phyloP scores from a whole-genome alignment of 495 filamentous ascomycete genomes.

The Aspergillus saccharolyticus region DNA sequence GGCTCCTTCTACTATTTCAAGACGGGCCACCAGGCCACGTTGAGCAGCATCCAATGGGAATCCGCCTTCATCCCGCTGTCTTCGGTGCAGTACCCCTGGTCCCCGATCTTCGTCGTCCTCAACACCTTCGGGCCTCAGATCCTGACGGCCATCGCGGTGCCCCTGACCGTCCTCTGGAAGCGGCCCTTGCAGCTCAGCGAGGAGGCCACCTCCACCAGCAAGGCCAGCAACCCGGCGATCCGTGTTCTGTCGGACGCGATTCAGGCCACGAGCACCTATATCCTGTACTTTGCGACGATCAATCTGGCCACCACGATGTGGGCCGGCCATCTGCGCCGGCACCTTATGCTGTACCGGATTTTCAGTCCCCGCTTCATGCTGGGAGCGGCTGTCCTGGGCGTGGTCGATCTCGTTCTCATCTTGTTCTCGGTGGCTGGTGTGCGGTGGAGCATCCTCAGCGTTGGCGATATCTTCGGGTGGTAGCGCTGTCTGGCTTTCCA shows the following conservation, averaged over 20 bases:
- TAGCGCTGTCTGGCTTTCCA: conserved; percentile 10
- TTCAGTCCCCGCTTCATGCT: conserved; percentile 89
- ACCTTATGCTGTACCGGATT: conserved; percentile 97
- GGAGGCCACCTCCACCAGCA: conserved; percentile 21
- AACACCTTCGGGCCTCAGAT: conserved; percentile 92
- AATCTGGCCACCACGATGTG: conserved; percentile 79
- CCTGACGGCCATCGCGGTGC: conserved; percentile 69
- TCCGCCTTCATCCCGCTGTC: conserved; percentile 87
- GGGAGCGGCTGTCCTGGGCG: conserved; percentile 63
- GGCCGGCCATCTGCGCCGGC: conserved; percentile 78
- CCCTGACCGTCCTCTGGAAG: conserved; percentile 85
- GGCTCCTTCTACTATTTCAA: conserved; percentile 96
- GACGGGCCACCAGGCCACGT: conserved; percentile 89
- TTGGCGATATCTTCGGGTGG: conserved; percentile 89
- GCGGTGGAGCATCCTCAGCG: conserved; percentile 66
- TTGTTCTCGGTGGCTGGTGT: conserved; percentile 64
- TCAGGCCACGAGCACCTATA: conserved; percentile 63
- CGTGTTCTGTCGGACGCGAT: conserved; percentile 61
- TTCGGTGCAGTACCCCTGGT: conserved; percentile 82
- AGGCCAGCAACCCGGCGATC: conserved; percentile 43
- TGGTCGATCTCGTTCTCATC: conserved; percentile 71
- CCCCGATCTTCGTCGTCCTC: conserved; percentile 70
- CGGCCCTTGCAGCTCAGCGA: conserved; percentile 42
- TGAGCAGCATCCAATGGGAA: conserved; percentile 93
- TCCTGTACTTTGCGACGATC: conserved; percentile 76